Evolutionary conservation across 768 basidiomycete genomes (phyloP), one percentile per base, ranked within the genome.

Genomic region (Agaricus subrufescens): DNA sequence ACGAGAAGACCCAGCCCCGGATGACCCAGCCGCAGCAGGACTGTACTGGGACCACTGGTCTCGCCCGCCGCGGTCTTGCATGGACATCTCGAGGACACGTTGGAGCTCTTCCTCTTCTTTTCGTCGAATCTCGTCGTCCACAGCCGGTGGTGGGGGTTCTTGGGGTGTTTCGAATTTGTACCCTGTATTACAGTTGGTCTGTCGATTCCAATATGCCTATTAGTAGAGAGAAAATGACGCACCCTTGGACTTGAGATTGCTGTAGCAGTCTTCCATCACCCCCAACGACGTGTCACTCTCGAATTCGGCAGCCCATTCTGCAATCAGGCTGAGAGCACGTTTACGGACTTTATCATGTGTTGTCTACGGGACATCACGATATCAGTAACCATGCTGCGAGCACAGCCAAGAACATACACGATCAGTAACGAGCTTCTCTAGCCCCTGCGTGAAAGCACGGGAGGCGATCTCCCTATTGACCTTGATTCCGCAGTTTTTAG

Each of bases 21-120:
- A 60, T 9, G 55, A 60, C 15, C 46, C 44, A 2, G 73, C 68
- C 6, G 73, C 71, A 52, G 75, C 66, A 3, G 66, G 49, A 26
- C 68, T 70, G 61, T 81, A 81, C 7, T 72, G 66, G 0, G 74
- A 59, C 79, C 85, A 86, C 34, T 78, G 74, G 4, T 66, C 62
- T 47, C 91, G 79, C 0, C 94, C 94, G 10, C 94, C 94, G 60
- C 87, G 89, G 67, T 98, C 94, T 53, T 87, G 85, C 73, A 94
- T 87, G n/a, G 89, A 92, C 73, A 97, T 85, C 65, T 96, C 94
- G 27, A 98, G 76, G 0, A 87, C 96, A 4, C 94, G 84, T 65
- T 94, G 91, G 2, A 98, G 84, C 62, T 98, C 96, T 65, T 96
- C 96, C 64, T 98, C 96, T 66, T 98, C 96, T 57, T 82, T 81